Evolutionary conservation across 768 basidiomycete species (phyloP).

Genomic region (Macrolepiota albuminosa): DNA sequence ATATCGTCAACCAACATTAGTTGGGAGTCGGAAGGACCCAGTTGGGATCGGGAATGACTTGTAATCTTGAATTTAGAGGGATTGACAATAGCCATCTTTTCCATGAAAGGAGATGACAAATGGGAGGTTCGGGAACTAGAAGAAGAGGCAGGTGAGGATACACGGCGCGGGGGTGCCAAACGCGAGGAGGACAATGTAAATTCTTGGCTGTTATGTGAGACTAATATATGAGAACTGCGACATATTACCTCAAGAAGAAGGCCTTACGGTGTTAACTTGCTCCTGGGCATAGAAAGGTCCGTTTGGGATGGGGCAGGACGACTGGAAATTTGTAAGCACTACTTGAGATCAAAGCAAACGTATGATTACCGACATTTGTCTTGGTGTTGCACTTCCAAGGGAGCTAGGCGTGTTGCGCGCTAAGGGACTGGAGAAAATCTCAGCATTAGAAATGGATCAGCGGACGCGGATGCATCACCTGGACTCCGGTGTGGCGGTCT

Average conservation of each 20-base stretch:
- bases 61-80: constrained; percentile 15
- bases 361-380: constrained; percentile 18
- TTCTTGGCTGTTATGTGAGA: constrained; percentile 17
- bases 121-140: constrained; percentile 26
- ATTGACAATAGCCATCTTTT: constrained; percentile 28
- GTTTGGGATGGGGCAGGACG: constrained; percentile 5
- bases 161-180: constrained; percentile 21
- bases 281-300: constrained; percentile 24
- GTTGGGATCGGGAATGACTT: constrained; percentile 10
- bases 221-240: not conserved
- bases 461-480: constrained; percentile 26
- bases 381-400: constrained; percentile 24
- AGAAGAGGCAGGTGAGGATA: constrained; percentile 26
- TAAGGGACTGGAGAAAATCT: constrained; percentile 12
- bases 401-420: constrained; percentile 20
- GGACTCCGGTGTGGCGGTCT: constrained; percentile 43
- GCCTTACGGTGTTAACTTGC: constrained; percentile 16
- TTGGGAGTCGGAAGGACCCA: constrained; percentile 12
- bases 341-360: not conserved
- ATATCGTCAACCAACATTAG: constrained; percentile 20
- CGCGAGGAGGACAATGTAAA: constrained; percentile 10
- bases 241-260: not conserved
- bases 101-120: constrained; percentile 45
- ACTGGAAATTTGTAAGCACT: not conserved
- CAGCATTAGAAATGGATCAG: constrained; percentile 1